Base-by-base conservation (phyloP, 768 basidiomycete genomes). In the Pulveroboletus sp. region DNA sequence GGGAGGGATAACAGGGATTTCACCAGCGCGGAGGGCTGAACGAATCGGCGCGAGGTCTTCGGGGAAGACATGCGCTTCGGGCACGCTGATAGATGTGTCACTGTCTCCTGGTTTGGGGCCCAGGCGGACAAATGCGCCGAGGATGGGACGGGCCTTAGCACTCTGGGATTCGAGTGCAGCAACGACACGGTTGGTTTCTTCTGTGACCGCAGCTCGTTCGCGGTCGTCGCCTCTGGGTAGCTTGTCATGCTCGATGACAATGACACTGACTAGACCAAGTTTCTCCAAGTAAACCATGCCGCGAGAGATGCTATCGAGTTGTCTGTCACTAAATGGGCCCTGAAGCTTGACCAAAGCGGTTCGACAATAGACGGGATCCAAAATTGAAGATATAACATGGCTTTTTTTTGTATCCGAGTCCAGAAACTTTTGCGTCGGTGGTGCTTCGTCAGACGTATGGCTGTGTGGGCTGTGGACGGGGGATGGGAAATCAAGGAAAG, bases 311-410 rank as follows among this genome's bases (percentile, higher is more conserved):
- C 93, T 94, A 57, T 95, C 90, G 50, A 98, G 81, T 61, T 97
- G 96, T 8, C 83, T 78, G 69, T 95, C 87, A 9, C 83, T 87
- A 65, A 98, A 98, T 3, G 96, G 96, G 9, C 94, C 93, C 67
- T 98, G 96, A 3, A 98, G 73, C 71, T 98, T 98, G 59, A 99
- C 94, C 14, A 99, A 82, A 5, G 94, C 93, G 1, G 96, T 95
- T 46, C 91, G 86, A 39, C 83, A 79, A 50, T 82, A 73, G 46
- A 89, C 80, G 6, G 94, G 94, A 61, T 93, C 76, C n/a, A 94
- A 75, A 57, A 89, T 85, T n/a, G 85, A 83, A 6, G 81, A 77
- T 52, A 87, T 70, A 57, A 86, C 73, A 8, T 77, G 79, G 51
- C 72, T 82, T 2, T 68, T 42, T 55, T 75, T 73, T 8, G 71